These are phyloP conservation scores for Mycena rebaudengoi DNA, from an alignment of 768 basidiomycete genomes.

Conservation along the genomic window DNA sequence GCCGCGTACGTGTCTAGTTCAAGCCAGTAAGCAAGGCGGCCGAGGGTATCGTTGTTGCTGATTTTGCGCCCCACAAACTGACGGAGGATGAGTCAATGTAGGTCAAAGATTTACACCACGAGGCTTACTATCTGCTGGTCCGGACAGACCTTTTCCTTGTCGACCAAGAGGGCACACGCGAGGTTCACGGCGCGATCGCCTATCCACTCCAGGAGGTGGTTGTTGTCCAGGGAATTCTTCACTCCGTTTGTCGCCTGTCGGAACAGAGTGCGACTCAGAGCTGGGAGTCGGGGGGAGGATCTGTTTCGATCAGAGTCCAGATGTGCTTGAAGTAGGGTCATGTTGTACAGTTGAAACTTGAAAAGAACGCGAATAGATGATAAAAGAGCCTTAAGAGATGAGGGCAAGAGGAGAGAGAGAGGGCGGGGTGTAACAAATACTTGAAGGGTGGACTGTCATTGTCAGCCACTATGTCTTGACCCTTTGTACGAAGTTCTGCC, in stretches of 20 bases:
- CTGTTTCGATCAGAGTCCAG: constrained; percentile 1
- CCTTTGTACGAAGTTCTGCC: no score
- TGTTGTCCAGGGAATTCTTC: constrained; percentile 35
- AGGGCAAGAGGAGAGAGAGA: no score
- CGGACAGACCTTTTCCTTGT: constrained; percentile 34
- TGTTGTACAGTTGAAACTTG: no score
- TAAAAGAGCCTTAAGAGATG: no score
- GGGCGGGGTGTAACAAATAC: no score
- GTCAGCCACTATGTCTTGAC: no score
- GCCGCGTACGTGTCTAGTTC: constrained; percentile 34
- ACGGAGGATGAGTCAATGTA: no score
- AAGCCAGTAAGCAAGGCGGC: constrained; percentile 38
- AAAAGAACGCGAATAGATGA: no score
- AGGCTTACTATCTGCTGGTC: constrained; percentile 37
- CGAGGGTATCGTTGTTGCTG: constrained; percentile 42
- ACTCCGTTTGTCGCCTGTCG: constrained; percentile 35
- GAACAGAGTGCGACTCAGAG: constrained; percentile 14
- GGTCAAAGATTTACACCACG: background rate
- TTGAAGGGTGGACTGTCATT: no score
- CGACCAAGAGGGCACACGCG: constrained; percentile 37
- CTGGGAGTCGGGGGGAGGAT: background rate
- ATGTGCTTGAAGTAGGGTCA: constrained; percentile 15
- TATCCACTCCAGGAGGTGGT: constrained; percentile 43
- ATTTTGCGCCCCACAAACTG: constrained; percentile 35
- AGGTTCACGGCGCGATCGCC: constrained; percentile 44